These are phyloP conservation scores for Daedaleopsis sinensis DNA, from an alignment of 768 basidiomycete species.

Conservation along the genomic window DNA sequence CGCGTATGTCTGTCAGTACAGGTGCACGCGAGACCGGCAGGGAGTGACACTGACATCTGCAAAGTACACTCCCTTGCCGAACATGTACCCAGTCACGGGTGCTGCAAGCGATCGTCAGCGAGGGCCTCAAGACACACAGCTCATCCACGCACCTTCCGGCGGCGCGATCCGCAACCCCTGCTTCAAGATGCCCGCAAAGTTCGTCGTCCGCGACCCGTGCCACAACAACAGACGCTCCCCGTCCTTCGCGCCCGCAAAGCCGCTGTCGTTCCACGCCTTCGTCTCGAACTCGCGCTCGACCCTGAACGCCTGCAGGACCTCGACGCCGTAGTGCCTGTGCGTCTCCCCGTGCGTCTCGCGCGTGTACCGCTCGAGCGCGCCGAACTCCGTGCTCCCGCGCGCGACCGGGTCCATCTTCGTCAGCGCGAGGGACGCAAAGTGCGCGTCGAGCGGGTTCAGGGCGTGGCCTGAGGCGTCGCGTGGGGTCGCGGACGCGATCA, in stretches of 20 bases:
- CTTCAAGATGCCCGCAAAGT: conserved; percentile 65
- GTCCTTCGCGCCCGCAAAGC: conserved; percentile 43
- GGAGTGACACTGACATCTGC: conserved; percentile 48
- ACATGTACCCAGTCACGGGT: conserved; percentile 62
- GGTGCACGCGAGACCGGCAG: background rate
- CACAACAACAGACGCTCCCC: conserved; percentile 61
- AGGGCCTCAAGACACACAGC: background rate
- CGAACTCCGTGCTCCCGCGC: conserved; percentile 46
- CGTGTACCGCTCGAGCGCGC: conserved; percentile 48
- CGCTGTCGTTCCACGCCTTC: conserved; percentile 47
- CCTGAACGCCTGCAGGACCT: conserved; percentile 51
- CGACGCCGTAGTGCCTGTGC: conserved; percentile 47
- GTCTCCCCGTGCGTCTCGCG: conserved; percentile 60
- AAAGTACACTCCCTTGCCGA: conserved; percentile 69
- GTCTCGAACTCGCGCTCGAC: conserved; percentile 49
- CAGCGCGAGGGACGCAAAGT: conserved; percentile 55
- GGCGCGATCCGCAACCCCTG: conserved; percentile 68
- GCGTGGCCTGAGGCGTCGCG: conserved; percentile 48
- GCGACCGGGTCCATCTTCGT: conserved; percentile 53
- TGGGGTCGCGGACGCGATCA: conserved; percentile 44
- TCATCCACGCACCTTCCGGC: conserved; percentile 50
- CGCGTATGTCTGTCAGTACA: background rate
- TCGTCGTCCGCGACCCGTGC: conserved; percentile 66
- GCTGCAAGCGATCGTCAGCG: conserved; percentile 32
- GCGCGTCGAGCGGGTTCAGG: conserved; percentile 58